These are phyloP conservation scores for Tremellales sp. DNA, from an alignment of 1,284 basidiomycete species.

Conservation along the genomic window DNA sequence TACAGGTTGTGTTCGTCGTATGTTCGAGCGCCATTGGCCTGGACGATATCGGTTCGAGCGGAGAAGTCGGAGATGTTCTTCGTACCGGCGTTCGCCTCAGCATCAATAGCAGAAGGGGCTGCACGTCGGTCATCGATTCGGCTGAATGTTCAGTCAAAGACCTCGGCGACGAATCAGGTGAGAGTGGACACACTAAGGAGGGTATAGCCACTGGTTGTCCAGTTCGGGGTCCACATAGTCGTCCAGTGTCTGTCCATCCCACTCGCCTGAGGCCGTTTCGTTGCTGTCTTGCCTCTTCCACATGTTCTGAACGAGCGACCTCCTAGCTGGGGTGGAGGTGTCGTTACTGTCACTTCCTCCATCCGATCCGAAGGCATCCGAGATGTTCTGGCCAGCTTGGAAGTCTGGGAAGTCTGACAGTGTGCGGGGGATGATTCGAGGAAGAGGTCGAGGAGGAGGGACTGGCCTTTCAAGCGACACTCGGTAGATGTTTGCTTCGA, in stretches of 20 bases:
- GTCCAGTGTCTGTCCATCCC: conserved; percentile 3
- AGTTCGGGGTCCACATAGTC: conserved; percentile 20
- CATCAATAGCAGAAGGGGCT: conserved; percentile 12
- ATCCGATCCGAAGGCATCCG: conserved; percentile 2
- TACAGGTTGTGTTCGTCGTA: conserved; percentile 65
- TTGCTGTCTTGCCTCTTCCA: background rate
- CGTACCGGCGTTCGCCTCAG: conserved; percentile 12
- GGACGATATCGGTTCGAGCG: conserved; percentile 53
- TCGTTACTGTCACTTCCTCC: background rate
- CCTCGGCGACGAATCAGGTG: background rate
- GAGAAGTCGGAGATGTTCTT: conserved; percentile 33
- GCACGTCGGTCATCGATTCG: conserved; percentile 20
- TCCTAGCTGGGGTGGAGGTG: background rate
- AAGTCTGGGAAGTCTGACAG: conserved; percentile 13
- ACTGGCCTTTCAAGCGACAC: conserved; percentile 14
- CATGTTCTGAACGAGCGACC: background rate
- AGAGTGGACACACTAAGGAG: conserved; percentile 16
- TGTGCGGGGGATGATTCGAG: conserved; percentile 11
- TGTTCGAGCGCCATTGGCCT: conserved; percentile 61
- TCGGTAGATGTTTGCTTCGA: conserved; percentile 26
- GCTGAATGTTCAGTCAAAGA: conserved; percentile 1
- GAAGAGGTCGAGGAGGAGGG: conserved; percentile 12
- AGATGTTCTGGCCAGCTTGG: conserved; percentile 19
- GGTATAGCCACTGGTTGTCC: conserved; percentile 27
- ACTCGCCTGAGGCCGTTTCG: background rate